Evolutionary conservation across 192 early-diverging fungal genomes (phyloP), one percentile per base, ranked within the genome.

Genomic region (Mycoemilia scoparia): DNA sequence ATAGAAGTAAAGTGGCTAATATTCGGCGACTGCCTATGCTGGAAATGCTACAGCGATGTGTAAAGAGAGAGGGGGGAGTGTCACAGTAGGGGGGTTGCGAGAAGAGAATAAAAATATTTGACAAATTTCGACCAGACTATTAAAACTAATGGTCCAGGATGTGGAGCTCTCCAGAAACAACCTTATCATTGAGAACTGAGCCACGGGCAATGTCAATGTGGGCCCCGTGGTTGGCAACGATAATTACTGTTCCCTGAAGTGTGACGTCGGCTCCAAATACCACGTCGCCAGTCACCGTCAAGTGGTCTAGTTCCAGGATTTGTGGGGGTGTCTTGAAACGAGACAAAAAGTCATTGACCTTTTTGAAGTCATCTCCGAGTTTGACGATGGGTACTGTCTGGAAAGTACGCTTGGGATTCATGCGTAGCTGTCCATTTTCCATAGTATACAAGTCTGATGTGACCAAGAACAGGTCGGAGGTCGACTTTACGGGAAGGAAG

Each of bases 401-500:
- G 63, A 98, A 98, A 44, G 79, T 71, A 22, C 95, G 70, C 66
- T 93, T 82, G 21, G 87, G 85, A 51, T 90, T 93, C 65, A 98
- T 69, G 28, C 54, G 55, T 17, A 98, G 70, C 48, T 92, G 74
- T 33, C 95, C 95, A 53, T 95, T 92, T 47, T 87, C 70, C 18
- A 96, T 64, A 15, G 73, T 68, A 57, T 98, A 98, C 35, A 98
- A 55, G 49, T 98, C 88, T 1, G 83, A 87, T 3, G 88, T 96
- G 28, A 98, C 84, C 39, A 96, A 50, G 71, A 98, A 95, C 45
- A 98, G 56, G 50, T 98, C 95, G 10, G 86, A 90, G 1, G 87
- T 93, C 38, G 84, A 88, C 60, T 98, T 98, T 39, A 98, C 95
- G 24, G 95, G 95, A 62, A 98, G 67, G 73, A 98, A 98, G 38